phyloP scores from a whole-genome alignment of 768 basidiomycete species.

The Termitomyces sp. region DNA sequence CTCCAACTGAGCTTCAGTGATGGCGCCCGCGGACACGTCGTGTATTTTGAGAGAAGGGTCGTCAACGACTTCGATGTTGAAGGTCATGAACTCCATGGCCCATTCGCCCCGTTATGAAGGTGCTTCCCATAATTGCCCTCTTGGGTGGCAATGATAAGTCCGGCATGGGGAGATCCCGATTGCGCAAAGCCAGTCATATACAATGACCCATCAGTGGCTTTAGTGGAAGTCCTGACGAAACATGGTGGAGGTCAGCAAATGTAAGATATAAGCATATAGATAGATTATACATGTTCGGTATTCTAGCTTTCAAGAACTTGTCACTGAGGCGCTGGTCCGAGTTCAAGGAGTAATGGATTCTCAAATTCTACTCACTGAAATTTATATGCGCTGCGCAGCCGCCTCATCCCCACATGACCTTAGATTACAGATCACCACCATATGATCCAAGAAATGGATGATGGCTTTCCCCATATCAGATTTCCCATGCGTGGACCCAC shows the following conservation, averaged over 20 bases:
- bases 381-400: background rate
- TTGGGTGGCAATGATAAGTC: background rate
- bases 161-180: background rate
- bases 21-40: background rate
- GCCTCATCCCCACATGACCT: no score
- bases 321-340: no score
- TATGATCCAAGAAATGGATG: background rate
- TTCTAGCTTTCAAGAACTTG: no score
- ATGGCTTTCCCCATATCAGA: background rate
- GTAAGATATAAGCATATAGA: background rate
- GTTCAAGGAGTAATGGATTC: background rate
- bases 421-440: background rate
- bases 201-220: background rate
- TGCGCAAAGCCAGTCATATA: background rate
- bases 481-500: no score
- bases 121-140: background rate
- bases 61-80: background rate
- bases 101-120: background rate
- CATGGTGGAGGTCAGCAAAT: background rate
- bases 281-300: background rate
- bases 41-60: background rate
- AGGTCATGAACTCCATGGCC: no score
- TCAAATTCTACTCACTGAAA: background rate
- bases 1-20: background rate
- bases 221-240: background rate